phyloP scores from a whole-genome alignment of 306 rosid species.

The Gastrolobium villosum region DNA sequence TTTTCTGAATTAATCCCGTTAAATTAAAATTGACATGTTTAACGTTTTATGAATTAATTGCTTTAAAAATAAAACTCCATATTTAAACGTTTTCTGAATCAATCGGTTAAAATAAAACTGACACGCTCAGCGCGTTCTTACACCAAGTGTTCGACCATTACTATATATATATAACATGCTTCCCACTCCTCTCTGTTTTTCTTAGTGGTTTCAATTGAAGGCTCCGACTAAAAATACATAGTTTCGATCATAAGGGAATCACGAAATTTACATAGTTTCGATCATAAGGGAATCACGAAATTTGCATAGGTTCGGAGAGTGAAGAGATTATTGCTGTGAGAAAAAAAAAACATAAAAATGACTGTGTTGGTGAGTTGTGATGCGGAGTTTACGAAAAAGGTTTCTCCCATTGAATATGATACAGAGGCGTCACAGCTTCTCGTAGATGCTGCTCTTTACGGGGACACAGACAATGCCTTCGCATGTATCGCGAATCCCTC shows the following conservation, averaged over 20 bases:
- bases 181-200: background rate
- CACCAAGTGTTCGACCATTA: too few relatives aligned
- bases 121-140: too few relatives aligned
- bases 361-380: constrained; percentile 45
- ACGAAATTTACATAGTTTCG: too few relatives aligned
- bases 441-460: constrained; percentile 51
- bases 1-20: too few relatives aligned
- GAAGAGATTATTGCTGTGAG: background rate
- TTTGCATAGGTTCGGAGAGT: background rate
- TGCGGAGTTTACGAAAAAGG: constrained; percentile 39
- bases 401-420: constrained; percentile 55
- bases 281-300: background rate
- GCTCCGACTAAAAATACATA: background rate
- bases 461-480: constrained; percentile 26
- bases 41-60: too few relatives aligned
- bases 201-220: background rate
- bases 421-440: constrained; percentile 55
- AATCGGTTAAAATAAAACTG: too few relatives aligned
- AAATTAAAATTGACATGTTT: too few relatives aligned
- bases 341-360: background rate
- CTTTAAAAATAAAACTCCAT: too few relatives aligned
- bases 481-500: constrained; percentile 48
- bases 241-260: background rate
- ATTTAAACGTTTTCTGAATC: too few relatives aligned
- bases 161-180: background rate